These are phyloP conservation scores for Xylaria castorea DNA, from an alignment of 495 filamentous ascomycete species.

Conservation along the genomic window DNA sequence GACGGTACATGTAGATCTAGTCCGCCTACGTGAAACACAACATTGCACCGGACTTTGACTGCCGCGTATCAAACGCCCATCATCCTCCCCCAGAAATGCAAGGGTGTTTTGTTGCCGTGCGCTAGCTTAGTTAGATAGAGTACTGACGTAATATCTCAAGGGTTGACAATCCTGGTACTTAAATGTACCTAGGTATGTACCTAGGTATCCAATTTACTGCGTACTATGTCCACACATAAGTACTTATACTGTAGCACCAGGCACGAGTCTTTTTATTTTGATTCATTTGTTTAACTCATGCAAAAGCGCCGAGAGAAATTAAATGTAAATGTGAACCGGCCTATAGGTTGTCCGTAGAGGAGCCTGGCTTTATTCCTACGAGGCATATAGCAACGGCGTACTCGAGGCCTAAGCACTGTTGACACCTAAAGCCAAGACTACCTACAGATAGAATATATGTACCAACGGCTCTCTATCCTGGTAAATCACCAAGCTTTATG, in stretches of 20 bases:
- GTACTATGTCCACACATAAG: too few relatives aligned
- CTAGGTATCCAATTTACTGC: background rate
- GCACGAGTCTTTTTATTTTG: background rate
- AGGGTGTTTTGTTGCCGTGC: background rate
- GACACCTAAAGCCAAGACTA: too few relatives aligned
- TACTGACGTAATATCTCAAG: background rate
- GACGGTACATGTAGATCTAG: slow-evolving; percentile 19
- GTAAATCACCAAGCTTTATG: background rate
- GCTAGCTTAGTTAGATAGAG: background rate
- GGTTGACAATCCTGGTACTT: background rate
- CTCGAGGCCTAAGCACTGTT: background rate
- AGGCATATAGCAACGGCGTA: background rate
- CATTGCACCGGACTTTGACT: slow-evolving; percentile 16
- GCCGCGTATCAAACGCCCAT: slow-evolving; percentile 12
- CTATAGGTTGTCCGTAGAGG: too few relatives aligned
- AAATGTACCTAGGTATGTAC: background rate
- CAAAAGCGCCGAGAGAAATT: background rate
- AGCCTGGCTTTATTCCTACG: background rate
- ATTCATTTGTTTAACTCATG: background rate
- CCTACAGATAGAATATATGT: too few relatives aligned
- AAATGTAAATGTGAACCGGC: too few relatives aligned
- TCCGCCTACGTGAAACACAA: slow-evolving; percentile 20
- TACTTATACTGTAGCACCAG: background rate
- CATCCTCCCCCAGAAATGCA: background rate
- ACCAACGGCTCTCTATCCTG: background rate